Evolutionary conservation across 352 stramenopile genomes (phyloP).

Genomic region (Globisporangium splendens): DNA sequence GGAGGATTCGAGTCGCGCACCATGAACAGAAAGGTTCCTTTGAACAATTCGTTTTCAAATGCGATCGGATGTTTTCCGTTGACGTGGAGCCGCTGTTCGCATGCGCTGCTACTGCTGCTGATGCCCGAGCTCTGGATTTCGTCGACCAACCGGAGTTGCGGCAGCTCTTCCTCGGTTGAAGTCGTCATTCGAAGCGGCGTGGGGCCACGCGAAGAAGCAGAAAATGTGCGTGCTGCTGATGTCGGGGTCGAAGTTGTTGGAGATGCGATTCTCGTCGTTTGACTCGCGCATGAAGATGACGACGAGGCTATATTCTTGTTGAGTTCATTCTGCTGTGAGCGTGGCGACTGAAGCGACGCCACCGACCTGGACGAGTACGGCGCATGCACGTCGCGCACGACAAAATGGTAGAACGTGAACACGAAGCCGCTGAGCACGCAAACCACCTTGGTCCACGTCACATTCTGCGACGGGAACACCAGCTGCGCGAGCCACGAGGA

Average conservation of each 20-base stretch:
- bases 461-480: conserved; percentile 43
- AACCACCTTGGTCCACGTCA: conserved; percentile 39
- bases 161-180: conserved; percentile 16
- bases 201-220: background rate
- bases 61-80: conserved; percentile 36
- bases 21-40: conserved; percentile 33
- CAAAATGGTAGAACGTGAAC: conserved; percentile 38
- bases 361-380: background rate
- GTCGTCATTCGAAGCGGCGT: background rate
- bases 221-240: too few species aligned
- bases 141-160: conserved; percentile 28
- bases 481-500: conserved; percentile 22
- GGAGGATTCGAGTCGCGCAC: conserved; percentile 21
- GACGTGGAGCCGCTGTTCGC: conserved; percentile 2
- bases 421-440: conserved; percentile 32
- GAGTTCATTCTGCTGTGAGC: background rate
- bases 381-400: conserved; percentile 2
- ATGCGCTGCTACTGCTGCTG: conserved; percentile 6
- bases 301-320: too few species aligned
- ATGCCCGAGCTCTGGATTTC: conserved; percentile 16
- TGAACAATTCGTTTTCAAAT: conserved; percentile 47
- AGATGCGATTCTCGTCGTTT: background rate
- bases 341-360: background rate
- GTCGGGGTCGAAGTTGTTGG: background rate
- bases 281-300: too few species aligned